A percentile compares a stretch with the other conserved stretches of the same genome.
These are phyloP conservation scores for Colletotrichum sp. DNA, from an alignment of 2,329 filamentous ascomycete genomes.

Conservation along the genomic window DNA sequence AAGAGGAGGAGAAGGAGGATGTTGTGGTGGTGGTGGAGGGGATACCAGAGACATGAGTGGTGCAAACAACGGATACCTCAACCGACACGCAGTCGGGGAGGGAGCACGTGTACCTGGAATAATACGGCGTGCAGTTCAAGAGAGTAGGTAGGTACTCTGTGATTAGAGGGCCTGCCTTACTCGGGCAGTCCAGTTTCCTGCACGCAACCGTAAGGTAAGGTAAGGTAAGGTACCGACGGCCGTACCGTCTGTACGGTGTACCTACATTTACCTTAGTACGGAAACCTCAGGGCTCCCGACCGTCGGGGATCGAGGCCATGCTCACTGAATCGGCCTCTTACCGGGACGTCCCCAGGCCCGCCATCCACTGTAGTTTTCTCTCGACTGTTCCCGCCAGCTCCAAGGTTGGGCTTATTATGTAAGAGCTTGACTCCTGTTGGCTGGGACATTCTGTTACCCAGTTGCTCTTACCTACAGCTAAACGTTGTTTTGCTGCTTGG, in stretches of 20 bases:
- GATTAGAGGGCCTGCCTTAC: not conserved
- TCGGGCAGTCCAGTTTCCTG: not conserved
- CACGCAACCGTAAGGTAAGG: not conserved
- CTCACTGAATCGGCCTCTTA: slow-evolving; percentile 5
- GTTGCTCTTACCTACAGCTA: slow-evolving; percentile 17
- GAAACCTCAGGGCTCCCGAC: not conserved
- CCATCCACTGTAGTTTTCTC: not conserved
- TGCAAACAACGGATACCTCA: not conserved
- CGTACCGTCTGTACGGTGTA: not conserved
- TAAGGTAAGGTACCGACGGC: not conserved
- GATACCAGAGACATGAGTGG: not conserved
- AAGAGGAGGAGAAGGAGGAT: not conserved
- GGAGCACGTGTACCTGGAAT: slow-evolving; percentile 14
- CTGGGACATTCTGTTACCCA: not conserved
- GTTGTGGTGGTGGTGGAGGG: not conserved
- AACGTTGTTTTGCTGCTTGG: not conserved
- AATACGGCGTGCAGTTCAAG: not conserved
- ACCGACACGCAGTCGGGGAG: not conserved
- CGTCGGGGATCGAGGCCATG: slow-evolving; percentile 1
- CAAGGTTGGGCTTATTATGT: slow-evolving; percentile 20
- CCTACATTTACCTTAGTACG: not conserved
- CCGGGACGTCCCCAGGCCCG: not conserved
- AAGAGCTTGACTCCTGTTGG: slow-evolving; percentile 21
- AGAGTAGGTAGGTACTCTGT: not conserved
- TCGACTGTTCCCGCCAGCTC: not conserved